These are phyloP conservation scores for Clarireedia hainanense DNA, from an alignment of 2,329 filamentous ascomycete species.

Conservation along the genomic window DNA sequence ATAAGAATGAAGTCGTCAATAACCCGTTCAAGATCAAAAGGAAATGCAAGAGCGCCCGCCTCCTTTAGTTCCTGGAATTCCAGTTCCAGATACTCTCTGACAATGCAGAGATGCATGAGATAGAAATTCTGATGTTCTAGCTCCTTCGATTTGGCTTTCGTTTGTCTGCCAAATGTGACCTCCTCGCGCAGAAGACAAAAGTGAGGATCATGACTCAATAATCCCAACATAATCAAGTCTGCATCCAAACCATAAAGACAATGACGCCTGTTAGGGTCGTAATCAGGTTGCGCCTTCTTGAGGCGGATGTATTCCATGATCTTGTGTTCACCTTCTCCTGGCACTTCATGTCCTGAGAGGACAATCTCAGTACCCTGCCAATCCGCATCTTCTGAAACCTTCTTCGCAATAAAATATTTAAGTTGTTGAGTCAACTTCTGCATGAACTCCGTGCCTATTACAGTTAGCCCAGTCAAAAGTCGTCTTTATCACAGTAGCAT, in stretches of 20 bases:
- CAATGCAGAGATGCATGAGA: slow-evolving; percentile 92
- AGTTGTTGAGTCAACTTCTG: slow-evolving; percentile 88
- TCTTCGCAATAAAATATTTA: slow-evolving; percentile 98
- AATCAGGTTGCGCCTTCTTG: slow-evolving; percentile 88
- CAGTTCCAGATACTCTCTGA: slow-evolving; percentile 91
- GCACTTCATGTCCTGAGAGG: slow-evolving; percentile 93
- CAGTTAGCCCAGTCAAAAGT: slow-evolving; percentile 29
- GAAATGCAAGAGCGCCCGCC: slow-evolving; percentile 62
- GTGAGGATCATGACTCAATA: slow-evolving; percentile 95
- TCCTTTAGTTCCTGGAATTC: slow-evolving; percentile 90
- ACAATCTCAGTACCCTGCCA: slow-evolving; percentile 98
- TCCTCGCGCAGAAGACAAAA: slow-evolving; percentile 96
- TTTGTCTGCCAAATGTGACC: slow-evolving; percentile 89
- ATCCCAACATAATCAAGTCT: slow-evolving; percentile 95
- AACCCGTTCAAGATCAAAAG: slow-evolving; percentile 88
- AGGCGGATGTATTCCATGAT: slow-evolving; percentile 99
- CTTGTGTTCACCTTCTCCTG: slow-evolving; percentile 97
- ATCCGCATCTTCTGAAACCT: slow-evolving; percentile 91
- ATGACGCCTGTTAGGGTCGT: slow-evolving; percentile 89
- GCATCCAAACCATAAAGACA: slow-evolving; percentile 96
- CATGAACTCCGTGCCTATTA: slow-evolving; percentile 76
- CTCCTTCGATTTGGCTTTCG: slow-evolving; percentile 86
- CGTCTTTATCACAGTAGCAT: slow-evolving; percentile 8
- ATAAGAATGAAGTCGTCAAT: slow-evolving; percentile 99
- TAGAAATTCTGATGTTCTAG: slow-evolving; percentile 99